phyloP scores from a whole-genome alignment of 2,329 filamentous ascomycete genomes.

The Colletotrichum zoysiae region DNA sequence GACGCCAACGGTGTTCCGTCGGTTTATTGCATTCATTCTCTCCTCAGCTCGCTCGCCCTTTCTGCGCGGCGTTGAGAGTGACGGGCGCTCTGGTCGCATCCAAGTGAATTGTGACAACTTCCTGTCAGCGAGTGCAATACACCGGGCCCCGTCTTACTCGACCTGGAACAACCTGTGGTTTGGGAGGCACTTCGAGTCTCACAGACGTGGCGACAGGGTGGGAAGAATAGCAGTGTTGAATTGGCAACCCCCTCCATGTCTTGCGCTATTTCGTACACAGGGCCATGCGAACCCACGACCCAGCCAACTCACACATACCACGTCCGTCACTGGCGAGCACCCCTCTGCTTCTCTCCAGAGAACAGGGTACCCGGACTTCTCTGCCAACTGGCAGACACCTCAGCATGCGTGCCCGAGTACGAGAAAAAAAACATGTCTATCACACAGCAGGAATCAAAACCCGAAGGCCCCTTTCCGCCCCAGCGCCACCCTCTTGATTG shows the following conservation, averaged over 20 bases:
- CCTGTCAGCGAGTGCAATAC: background rate
- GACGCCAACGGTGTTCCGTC: no score
- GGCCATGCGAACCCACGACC: slow-evolving; percentile 1
- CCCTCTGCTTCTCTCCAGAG: background rate
- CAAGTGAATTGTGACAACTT: background rate
- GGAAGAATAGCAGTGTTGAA: background rate
- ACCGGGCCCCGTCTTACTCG: background rate
- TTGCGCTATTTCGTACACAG: slow-evolving; percentile 39
- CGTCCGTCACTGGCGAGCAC: slow-evolving; percentile 1
- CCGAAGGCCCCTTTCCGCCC: slow-evolving; percentile 9
- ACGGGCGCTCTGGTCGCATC: no score
- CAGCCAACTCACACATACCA: slow-evolving; percentile 27
- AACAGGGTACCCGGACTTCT: background rate
- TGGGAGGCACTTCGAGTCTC: background rate
- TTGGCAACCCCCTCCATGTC: slow-evolving; percentile 31
- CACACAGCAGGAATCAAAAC: slow-evolving; percentile 21
- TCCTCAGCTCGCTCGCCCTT: no score
- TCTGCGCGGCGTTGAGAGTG: no score
- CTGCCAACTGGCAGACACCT: background rate
- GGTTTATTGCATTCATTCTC: no score
- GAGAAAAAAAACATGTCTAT: slow-evolving; percentile 36
- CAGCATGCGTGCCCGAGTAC: slow-evolving; percentile 17
- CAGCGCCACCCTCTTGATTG: slow-evolving; percentile 28
- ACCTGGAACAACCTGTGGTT: background rate
- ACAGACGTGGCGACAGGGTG: background rate